Conservation (phyloP, 2,329 filamentous ascomycete species). For the Neofusicoccum parvum region DNA sequence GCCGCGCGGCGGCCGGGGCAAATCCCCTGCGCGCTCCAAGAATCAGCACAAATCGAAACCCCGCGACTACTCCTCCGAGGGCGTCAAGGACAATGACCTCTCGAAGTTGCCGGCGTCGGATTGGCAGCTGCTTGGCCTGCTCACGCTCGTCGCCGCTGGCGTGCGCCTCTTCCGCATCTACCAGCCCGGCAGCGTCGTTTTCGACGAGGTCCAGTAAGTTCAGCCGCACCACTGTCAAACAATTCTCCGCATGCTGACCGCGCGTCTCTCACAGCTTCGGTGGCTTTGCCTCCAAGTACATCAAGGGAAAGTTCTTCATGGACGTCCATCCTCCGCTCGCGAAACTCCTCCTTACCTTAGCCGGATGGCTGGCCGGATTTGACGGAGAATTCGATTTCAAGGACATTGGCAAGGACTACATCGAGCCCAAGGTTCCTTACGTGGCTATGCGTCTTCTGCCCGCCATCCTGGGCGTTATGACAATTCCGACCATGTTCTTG, state of each 20-base stretch:
- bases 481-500: conserved; percentile 91
- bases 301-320: conserved; percentile 99
- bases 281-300: conserved; percentile 97
- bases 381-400: conserved; percentile 98
- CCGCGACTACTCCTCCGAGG: conserved; percentile 71
- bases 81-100: conserved; percentile 87
- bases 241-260: background rate
- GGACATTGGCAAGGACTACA: conserved; percentile 98
- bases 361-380: conserved; percentile 93
- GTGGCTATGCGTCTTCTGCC: conserved; percentile 96
- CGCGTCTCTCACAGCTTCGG: conserved; percentile 71
- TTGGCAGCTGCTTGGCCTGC: conserved; percentile 71
- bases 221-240: background rate
- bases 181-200: conserved; percentile 93
- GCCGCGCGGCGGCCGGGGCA: conserved; percentile 33
- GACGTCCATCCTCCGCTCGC: conserved; percentile 98
- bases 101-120: conserved; percentile 82
- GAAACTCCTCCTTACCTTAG: conserved; percentile 93
- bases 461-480: conserved; percentile 82
- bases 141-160: conserved; percentile 74
- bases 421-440: conserved; percentile 93
- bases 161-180: conserved; percentile 95
- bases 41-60: conserved; percentile 35
- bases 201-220: conserved; percentile 97
- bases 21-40: conserved; percentile 38